A percentile compares a stretch with the other conserved stretches of the same genome.
Evolutionary conservation across 805 yeast species (phyloP).

Genomic region (Saccharomycopsis malanga): DNA sequence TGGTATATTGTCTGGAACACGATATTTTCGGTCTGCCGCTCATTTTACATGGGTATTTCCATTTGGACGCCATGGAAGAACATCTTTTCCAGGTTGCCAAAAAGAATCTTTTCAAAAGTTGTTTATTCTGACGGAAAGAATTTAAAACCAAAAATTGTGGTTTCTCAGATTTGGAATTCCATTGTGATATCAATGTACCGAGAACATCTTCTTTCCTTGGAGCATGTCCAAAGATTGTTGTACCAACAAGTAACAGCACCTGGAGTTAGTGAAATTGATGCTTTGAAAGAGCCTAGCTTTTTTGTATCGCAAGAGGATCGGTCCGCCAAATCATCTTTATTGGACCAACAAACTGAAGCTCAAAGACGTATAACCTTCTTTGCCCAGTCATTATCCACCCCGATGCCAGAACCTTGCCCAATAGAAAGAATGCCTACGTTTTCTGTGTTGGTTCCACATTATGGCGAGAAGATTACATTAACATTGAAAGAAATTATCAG

Average conservation of each 20-base stretch:
- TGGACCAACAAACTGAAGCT: constrained; percentile 66
- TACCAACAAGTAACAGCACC: constrained; percentile 41
- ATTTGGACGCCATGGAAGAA: constrained; percentile 89
- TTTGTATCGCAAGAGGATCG: constrained; percentile 81
- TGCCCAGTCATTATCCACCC: constrained; percentile 84
- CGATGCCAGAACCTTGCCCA: constrained; percentile 68
- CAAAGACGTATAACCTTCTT: constrained; percentile 78
- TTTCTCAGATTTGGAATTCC: constrained; percentile 77
- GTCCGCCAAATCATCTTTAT: constrained; percentile 47
- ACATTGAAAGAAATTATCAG: constrained; percentile 72
- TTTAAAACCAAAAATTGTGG: constrained; percentile 44
- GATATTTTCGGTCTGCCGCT: constrained; percentile 59
- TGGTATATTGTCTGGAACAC: constrained; percentile 86
- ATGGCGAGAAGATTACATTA: constrained; percentile 71
- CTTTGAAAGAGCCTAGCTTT: constrained; percentile 64
- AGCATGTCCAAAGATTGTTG: constrained; percentile 59
- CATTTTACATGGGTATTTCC: constrained; percentile 70
- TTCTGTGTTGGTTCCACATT: constrained; percentile 82
- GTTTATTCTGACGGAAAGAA: constrained; percentile 39
- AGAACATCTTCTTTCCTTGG: constrained; percentile 69
- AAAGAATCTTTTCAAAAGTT: constrained; percentile 65
- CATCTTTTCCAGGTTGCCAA: constrained; percentile 67
- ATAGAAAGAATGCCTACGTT: constrained; percentile 70
- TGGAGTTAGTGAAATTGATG: constrained; percentile 33
- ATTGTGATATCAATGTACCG: constrained; percentile 76